Conservation (phyloP, 768 basidiomycete genomes). For the Mycena rebaudengoi region DNA sequence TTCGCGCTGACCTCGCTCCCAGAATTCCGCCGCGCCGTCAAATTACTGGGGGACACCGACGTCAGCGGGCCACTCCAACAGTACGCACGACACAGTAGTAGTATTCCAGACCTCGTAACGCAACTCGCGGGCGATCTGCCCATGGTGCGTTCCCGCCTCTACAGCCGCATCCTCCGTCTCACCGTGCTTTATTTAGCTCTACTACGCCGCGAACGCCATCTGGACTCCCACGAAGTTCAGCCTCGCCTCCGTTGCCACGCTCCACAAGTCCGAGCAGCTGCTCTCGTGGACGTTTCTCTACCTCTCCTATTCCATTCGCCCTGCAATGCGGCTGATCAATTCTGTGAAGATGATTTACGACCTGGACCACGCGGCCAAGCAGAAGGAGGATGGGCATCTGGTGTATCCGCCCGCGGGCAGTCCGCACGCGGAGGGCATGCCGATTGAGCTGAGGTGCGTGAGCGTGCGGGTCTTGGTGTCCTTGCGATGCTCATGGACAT, state of each 20-base stretch:
- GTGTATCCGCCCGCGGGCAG: slow-evolving; percentile 17
- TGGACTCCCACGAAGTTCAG: slow-evolving; percentile 14
- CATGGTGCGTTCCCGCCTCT: slow-evolving; percentile 10
- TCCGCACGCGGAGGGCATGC: slow-evolving; percentile 20
- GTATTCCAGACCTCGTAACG: neutral
- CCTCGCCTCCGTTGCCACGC: slow-evolving; percentile 15
- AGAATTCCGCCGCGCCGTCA: slow-evolving; percentile 23
- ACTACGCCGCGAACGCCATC: slow-evolving; percentile 21
- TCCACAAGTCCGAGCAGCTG: slow-evolving; percentile 17
- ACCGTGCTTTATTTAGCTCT: slow-evolving; percentile 2
- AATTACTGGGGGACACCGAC: slow-evolving; percentile 15
- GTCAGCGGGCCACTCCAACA: slow-evolving; percentile 7
- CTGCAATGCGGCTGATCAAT: neutral
- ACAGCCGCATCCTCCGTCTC: neutral
- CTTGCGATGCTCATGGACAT: neutral
- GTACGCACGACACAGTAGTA: neutral
- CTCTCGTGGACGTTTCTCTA: slow-evolving; percentile 11
- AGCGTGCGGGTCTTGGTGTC: too few relatives aligned
- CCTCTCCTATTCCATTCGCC: neutral
- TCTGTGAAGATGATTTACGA: slow-evolving; percentile 17
- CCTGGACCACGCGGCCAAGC: slow-evolving; percentile 11
- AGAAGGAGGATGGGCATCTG: slow-evolving; percentile 13
- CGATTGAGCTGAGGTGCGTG: slow-evolving; percentile 18
- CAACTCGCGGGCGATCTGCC: slow-evolving; percentile 17
- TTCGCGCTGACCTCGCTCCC: neutral